Percentiles rank a stretch among this genome's conserved stretches.
Conservation (phyloP, 2,329 filamentous ascomycete genomes). For the Beauveria scarabaeidicola region DNA sequence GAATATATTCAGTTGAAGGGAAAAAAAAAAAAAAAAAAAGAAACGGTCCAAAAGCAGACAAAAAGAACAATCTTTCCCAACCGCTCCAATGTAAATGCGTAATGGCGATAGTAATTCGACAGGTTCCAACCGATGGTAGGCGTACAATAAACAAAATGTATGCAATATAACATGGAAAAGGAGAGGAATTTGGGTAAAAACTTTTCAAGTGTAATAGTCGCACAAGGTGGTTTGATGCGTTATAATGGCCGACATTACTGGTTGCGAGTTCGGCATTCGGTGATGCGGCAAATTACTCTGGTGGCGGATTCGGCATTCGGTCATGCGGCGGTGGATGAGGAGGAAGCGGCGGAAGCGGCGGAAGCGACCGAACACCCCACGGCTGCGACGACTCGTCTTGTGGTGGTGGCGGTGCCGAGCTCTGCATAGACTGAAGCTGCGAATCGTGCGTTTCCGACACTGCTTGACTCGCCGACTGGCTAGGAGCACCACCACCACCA, state of each 20-base stretch:
- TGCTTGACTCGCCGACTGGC: slow-evolving; percentile 8
- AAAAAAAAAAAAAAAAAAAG: not conserved
- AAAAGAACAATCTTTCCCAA: not conserved
- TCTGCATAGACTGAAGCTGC: slow-evolving; percentile 3
- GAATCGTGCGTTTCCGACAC: slow-evolving; percentile 21
- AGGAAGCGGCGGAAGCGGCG: not conserved
- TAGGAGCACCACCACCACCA: slow-evolving; percentile 3
- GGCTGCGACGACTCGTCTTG: slow-evolving; percentile 2
- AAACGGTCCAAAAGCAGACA: not conserved
- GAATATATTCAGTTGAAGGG: not conserved
- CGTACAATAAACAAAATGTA: not conserved
- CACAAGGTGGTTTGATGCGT: too few species aligned
- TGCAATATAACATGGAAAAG: not conserved
- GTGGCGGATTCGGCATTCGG: not conserved
- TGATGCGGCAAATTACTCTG: not conserved
- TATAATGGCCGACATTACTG: not conserved
- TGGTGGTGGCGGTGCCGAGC: not conserved
- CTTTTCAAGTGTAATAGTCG: not conserved
- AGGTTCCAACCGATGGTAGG: not conserved
- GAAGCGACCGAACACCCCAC: not conserved
- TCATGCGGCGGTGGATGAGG: not conserved
- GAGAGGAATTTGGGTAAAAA: not conserved
- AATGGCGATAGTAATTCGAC: not conserved
- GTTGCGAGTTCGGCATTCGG: not conserved
- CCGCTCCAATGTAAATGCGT: slow-evolving; percentile 1